These are phyloP conservation scores for Coemansia asiatica DNA, from an alignment of 192 early-diverging fungal species.

Conservation along the genomic window DNA sequence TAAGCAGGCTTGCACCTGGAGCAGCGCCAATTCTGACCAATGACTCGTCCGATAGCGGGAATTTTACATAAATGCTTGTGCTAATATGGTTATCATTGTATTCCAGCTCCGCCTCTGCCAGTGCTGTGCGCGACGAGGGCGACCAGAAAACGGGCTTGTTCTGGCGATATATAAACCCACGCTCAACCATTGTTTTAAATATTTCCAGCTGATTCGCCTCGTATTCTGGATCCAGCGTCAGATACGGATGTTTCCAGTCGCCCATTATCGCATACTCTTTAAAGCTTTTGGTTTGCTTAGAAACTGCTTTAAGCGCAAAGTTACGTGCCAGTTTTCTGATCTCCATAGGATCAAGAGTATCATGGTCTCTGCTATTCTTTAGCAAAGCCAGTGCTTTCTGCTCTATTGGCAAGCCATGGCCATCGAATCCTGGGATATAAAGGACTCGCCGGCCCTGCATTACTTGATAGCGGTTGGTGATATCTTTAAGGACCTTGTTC, in stretches of 20 bases:
- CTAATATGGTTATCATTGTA: slow-evolving; percentile 75
- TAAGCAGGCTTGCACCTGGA: slow-evolving; percentile 45
- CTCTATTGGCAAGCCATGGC: slow-evolving; percentile 81
- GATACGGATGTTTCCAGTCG: slow-evolving; percentile 70
- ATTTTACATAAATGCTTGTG: slow-evolving; percentile 69
- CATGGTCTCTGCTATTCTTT: slow-evolving; percentile 44
- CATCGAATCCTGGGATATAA: slow-evolving; percentile 80
- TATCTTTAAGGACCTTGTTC: slow-evolving; percentile 82
- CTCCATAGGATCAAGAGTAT: slow-evolving; percentile 39
- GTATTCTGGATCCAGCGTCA: slow-evolving; percentile 71
- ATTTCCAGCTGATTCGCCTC: slow-evolving; percentile 71
- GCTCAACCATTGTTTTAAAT: slow-evolving; percentile 71
- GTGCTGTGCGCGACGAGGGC: slow-evolving; percentile 76
- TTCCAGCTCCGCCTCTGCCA: slow-evolving; percentile 80
- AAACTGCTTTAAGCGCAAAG: slow-evolving; percentile 62
- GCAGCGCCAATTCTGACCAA: slow-evolving; percentile 12
- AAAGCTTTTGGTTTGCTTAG: slow-evolving; percentile 61
- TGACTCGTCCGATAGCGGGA: slow-evolving; percentile 51
- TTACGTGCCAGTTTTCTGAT: slow-evolving; percentile 55
- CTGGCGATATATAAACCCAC: slow-evolving; percentile 73
- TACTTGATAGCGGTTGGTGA: slow-evolving; percentile 71
- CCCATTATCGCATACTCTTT: slow-evolving; percentile 72
- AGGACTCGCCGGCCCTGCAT: slow-evolving; percentile 69
- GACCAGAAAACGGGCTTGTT: slow-evolving; percentile 84
- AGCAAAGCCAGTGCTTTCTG: slow-evolving; percentile 69